phyloP scores from a whole-genome alignment of 108 stramenopile species.

The Nannochloropsis granulata region DNA sequence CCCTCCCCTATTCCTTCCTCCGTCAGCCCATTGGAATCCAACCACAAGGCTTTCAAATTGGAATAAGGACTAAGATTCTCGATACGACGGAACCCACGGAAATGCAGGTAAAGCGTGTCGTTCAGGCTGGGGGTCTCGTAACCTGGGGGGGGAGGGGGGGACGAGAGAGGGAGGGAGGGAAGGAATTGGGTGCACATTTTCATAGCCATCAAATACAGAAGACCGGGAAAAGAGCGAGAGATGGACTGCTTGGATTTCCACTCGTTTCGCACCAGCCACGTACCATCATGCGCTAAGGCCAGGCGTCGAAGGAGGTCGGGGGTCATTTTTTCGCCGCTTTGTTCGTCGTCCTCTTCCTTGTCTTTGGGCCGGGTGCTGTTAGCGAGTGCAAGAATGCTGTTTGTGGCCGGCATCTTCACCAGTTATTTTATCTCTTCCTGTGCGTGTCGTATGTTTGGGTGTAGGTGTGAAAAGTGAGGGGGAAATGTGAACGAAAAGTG shows the following conservation, averaged over 20 bases:
- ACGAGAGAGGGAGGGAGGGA: background rate
- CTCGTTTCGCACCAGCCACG: background rate
- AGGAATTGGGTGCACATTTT: background rate
- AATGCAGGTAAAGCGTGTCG: slow-evolving; percentile 59
- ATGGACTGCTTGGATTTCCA: too few relatives aligned
- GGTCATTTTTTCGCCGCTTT: background rate
- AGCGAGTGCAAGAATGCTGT: background rate
- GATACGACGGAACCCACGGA: slow-evolving; percentile 49
- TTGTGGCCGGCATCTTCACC: background rate
- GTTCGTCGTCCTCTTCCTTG: background rate
- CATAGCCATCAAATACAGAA: too few relatives aligned
- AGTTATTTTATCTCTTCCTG: too few relatives aligned
- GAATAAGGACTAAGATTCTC: slow-evolving; percentile 57
- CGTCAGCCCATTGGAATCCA: slow-evolving; percentile 52
- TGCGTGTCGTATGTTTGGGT: too few relatives aligned
- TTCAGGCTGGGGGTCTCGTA: slow-evolving; percentile 61
- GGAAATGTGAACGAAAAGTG: too few relatives aligned
- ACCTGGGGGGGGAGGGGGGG: slow-evolving; percentile 21
- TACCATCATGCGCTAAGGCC: background rate
- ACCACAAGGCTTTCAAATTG: slow-evolving; percentile 44
- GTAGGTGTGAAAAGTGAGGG: too few relatives aligned
- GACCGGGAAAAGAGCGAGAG: too few relatives aligned
- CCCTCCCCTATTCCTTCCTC: slow-evolving; percentile 38
- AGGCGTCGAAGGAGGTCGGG: background rate
- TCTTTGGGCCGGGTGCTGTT: background rate